Evolutionary conservation across 2,329 filamentous ascomycete species (phyloP).

Genomic region (Seiridium cupressi): DNA sequence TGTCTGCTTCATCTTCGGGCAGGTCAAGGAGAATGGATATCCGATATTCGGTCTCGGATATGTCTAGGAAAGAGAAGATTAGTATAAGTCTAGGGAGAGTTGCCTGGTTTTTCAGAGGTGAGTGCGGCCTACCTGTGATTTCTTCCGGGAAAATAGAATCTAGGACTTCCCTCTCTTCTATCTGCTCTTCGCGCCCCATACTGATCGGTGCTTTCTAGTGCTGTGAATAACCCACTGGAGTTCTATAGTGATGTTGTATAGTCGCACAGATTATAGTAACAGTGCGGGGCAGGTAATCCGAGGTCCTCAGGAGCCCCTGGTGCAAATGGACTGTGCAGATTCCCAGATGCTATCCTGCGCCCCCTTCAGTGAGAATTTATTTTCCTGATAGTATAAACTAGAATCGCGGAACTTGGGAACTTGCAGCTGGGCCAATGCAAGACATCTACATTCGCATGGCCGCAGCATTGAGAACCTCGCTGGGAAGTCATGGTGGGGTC

Average conservation of each 20-base stretch:
- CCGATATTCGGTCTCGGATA: conserved; percentile 86
- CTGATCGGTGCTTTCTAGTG: conserved; percentile 15
- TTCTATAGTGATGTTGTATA: background rate
- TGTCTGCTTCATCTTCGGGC: conserved; percentile 53
- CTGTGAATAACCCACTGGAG: background rate
- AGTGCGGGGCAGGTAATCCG: background rate
- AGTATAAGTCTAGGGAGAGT: background rate
- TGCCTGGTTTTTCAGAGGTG: background rate
- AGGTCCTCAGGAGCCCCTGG: background rate
- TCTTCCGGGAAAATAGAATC: conserved; percentile 98
- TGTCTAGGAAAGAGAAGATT: conserved; percentile 54
- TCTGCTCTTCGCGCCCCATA: conserved; percentile 81
- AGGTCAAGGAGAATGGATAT: conserved; percentile 84
- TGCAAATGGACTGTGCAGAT: background rate
- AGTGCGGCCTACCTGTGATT: conserved; percentile 68
- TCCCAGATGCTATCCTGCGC: background rate
- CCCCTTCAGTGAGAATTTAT: no score
- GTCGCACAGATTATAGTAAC: background rate
- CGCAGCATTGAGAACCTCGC: background rate
- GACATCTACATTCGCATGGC: background rate
- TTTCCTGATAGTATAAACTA: no score
- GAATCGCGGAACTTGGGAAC: background rate
- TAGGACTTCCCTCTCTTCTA: conserved; percentile 95
- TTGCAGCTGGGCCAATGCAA: background rate
- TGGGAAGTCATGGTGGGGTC: conserved; percentile 8